These are phyloP conservation scores for Tylopilus rubrobrunneus DNA, from an alignment of 768 basidiomycete species.

Conservation along the genomic window DNA sequence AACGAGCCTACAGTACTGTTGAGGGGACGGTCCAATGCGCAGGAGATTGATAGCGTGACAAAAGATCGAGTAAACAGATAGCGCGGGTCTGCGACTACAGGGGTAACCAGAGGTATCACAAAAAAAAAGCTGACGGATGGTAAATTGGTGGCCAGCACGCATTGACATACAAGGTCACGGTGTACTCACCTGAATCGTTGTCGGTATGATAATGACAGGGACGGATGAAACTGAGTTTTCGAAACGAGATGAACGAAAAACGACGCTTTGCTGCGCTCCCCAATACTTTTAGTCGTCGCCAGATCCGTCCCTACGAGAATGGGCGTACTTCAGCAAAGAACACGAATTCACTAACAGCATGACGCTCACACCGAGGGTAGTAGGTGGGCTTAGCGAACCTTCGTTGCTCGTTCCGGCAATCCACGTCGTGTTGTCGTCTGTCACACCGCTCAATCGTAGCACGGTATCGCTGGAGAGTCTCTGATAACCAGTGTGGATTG, in stretches of 20 bases:
- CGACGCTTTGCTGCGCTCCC: conserved; percentile 14
- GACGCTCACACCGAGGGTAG: conserved; percentile 15
- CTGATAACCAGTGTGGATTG: conserved; percentile 8
- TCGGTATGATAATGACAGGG: conserved; percentile 20
- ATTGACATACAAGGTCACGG: too few species aligned
- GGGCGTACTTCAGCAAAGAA: background rate
- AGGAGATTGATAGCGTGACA: background rate
- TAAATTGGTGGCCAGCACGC: background rate
- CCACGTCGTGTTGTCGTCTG: conserved; percentile 7
- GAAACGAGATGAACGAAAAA: conserved; percentile 13
- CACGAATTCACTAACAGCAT: background rate
- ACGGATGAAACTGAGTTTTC: conserved; percentile 7
- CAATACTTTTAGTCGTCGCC: conserved; percentile 13
- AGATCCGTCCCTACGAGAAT: conserved; percentile 15
- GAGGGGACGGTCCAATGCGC: background rate
- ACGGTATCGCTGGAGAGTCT: conserved; percentile 27
- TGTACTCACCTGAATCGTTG: conserved; percentile 22
- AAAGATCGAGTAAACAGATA: background rate
- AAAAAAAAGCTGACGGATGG: conserved; percentile 14
- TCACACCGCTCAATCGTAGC: background rate
- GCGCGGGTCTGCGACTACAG: background rate
- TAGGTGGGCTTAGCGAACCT: conserved; percentile 4
- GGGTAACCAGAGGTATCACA: conserved; percentile 1
- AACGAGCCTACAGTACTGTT: background rate
- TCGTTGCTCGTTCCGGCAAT: background rate